These are phyloP conservation scores for Phytophthora ohioensis DNA, from an alignment of 352 stramenopile genomes.

Conservation along the genomic window DNA sequence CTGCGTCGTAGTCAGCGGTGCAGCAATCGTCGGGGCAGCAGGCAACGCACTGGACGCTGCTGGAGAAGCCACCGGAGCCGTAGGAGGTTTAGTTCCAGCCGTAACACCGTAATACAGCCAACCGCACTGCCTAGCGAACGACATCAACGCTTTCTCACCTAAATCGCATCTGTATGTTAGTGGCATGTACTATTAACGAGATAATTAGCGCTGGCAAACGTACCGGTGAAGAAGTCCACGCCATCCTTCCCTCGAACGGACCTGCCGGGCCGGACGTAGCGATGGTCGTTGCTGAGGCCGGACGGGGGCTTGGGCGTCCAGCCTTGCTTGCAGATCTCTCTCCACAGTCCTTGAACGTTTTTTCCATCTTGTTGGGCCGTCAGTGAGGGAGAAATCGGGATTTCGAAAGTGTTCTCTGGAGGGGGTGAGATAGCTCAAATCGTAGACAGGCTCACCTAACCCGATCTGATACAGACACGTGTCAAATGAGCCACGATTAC, in stretches of 20 bases:
- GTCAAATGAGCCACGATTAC: background rate
- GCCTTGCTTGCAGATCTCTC: conserved; percentile 1
- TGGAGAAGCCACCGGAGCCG: background rate
- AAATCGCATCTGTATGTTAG: background rate
- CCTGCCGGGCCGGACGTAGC: no score
- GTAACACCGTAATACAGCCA: background rate
- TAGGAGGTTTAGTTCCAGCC: background rate
- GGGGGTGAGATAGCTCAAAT: background rate
- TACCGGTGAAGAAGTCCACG: no score
- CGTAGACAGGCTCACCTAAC: background rate
- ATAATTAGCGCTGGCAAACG: no score
- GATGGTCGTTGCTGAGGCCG: no score
- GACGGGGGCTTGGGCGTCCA: background rate
- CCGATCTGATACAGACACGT: background rate
- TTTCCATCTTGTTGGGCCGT: background rate
- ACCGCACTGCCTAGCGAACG: background rate
- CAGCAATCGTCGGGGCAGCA: no score
- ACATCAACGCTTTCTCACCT: background rate
- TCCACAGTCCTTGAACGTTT: conserved; percentile 6
- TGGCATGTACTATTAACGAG: no score
- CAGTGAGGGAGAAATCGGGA: no score
- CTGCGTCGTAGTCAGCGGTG: no score
- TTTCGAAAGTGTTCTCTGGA: background rate
- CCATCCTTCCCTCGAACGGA: no score
- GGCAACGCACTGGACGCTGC: no score